Conservation (phyloP, 345 rosid genomes). For the Heritiera littoralis region DNA sequence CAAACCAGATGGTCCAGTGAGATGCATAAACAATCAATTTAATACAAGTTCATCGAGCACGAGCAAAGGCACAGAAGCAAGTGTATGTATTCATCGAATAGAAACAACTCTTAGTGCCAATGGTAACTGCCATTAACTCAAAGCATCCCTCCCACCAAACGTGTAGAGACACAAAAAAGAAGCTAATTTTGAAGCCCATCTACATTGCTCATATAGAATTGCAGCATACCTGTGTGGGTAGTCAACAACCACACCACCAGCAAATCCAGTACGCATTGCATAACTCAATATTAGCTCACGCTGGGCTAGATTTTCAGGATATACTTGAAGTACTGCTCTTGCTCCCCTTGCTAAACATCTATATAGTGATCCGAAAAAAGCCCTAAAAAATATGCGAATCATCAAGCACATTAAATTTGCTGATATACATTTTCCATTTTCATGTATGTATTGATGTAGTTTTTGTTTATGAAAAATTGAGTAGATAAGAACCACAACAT, state of each 20-base stretch:
- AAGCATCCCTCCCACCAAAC: background rate
- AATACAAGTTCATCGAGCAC: background rate
- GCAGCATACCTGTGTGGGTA: constrained; percentile 79
- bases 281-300: constrained; percentile 75
- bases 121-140: background rate
- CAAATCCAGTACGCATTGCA: constrained; percentile 90
- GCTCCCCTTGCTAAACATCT: constrained; percentile 86
- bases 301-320: constrained; percentile 81
- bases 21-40: background rate
- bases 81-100: background rate
- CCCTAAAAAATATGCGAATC: constrained; percentile 40
- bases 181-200: background rate
- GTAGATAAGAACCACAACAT: constrained; percentile 30
- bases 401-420: background rate
- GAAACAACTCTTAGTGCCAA: background rate
- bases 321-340: constrained; percentile 87
- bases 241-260: constrained; percentile 91
- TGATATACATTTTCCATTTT: background rate
- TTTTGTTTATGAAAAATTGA: background rate
- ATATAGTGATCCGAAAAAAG: constrained; percentile 84
- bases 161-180: no score
- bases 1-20: background rate
- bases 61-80: background rate
- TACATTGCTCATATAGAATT: background rate
- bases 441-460: background rate